These are phyloP conservation scores for Camelina laxa DNA, from an alignment of 345 rosid genomes.

Conservation along the genomic window DNA sequence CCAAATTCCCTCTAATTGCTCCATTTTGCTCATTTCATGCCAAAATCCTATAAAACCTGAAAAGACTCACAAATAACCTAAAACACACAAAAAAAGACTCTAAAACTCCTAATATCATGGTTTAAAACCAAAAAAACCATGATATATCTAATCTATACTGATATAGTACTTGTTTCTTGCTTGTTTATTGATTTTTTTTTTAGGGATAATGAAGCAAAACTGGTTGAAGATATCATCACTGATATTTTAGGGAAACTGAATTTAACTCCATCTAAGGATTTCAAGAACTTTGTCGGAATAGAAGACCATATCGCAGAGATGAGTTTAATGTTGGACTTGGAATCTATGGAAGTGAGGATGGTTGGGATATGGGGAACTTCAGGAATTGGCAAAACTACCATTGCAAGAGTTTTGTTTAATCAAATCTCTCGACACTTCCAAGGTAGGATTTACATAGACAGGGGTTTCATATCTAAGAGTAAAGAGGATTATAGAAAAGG, in stretches of 20 bases:
- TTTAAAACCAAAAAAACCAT: too few species aligned
- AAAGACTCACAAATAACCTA: too few species aligned
- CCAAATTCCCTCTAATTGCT: too few species aligned
- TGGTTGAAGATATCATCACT: not conserved
- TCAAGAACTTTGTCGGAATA: not conserved
- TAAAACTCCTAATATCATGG: too few species aligned
- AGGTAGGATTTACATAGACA: not conserved
- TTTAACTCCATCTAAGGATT: not conserved
- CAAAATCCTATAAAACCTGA: too few species aligned
- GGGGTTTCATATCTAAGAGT: not conserved
- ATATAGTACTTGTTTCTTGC: not conserved
- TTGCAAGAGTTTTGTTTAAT: not conserved
- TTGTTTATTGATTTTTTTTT: not conserved
- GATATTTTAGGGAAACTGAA: not conserved
- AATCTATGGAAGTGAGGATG: not conserved
- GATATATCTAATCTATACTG: too few species aligned
- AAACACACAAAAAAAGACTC: too few species aligned
- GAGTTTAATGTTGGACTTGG: not conserved
- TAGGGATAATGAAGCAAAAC: not conserved
- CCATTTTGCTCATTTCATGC: too few species aligned
- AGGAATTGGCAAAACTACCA: conserved; percentile 6
- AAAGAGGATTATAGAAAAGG: not conserved
- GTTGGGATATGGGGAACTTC: conserved; percentile 4
- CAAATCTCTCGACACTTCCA: not conserved
- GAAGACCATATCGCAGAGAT: not conserved